phyloP scores from a whole-genome alignment of 495 filamentous ascomycete species.

The Tuber microsphaerosporum region DNA sequence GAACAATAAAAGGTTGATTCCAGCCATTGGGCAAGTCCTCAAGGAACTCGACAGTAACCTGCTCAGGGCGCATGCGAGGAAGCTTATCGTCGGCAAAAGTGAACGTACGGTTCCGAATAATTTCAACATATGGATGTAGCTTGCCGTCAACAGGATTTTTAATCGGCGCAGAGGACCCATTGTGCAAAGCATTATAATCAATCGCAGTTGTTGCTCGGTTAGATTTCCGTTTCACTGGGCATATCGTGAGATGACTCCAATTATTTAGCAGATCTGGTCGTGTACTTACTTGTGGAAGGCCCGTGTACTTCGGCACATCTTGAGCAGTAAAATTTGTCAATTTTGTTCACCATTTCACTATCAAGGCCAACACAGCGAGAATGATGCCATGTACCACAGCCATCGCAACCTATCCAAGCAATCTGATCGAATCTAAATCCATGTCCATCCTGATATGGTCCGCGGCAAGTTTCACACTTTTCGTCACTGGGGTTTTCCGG shows the following conservation, averaged over 20 bases:
- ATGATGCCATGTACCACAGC: constrained; percentile 69
- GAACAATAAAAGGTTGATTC: constrained; percentile 64
- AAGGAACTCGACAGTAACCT: constrained; percentile 61
- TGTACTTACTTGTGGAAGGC: constrained; percentile 58
- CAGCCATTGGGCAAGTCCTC: constrained; percentile 58
- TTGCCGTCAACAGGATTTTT: constrained; percentile 61
- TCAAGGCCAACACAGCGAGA: constrained; percentile 66
- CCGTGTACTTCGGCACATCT: constrained; percentile 56
- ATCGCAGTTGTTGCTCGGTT: constrained; percentile 59
- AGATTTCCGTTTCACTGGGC: constrained; percentile 38
- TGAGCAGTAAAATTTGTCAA: constrained; percentile 66
- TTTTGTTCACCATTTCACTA: constrained; percentile 59
- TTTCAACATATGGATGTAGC: constrained; percentile 67
- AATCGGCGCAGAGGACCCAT: constrained; percentile 54
- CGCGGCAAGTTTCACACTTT: constrained; percentile 35
- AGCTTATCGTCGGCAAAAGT: constrained; percentile 58
- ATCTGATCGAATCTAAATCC: constrained; percentile 42
- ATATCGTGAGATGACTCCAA: constrained; percentile 6
- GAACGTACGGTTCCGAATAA: constrained; percentile 62
- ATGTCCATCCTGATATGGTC: constrained; percentile 32
- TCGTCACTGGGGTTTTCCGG: constrained; percentile 31
- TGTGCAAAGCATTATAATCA: constrained; percentile 68
- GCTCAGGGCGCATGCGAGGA: constrained; percentile 60
- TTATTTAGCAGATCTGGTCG: not conserved
- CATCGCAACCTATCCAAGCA: constrained; percentile 69